phyloP scores from a whole-genome alignment of 2,329 filamentous ascomycete species.

The Pseudocercospora ulei region DNA sequence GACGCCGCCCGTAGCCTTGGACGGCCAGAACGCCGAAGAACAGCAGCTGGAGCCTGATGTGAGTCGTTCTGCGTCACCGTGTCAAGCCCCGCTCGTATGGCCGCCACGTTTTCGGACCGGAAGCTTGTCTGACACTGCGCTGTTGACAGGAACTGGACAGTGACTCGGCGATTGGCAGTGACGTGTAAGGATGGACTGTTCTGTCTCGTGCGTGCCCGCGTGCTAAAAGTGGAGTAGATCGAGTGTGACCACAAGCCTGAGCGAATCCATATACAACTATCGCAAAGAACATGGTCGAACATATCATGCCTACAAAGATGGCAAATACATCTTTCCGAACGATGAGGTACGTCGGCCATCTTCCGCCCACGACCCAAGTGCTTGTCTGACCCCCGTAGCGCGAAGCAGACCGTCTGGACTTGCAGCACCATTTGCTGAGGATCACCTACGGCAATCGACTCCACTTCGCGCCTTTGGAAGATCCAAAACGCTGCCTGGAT shows the following conservation, averaged over 20 bases:
- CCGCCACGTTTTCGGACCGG: too few relatives aligned
- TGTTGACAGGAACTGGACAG: slow-evolving; percentile 26
- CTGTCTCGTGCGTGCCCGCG: not conserved
- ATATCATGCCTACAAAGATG: slow-evolving; percentile 37
- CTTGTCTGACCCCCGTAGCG: slow-evolving; percentile 23
- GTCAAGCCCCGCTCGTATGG: too few relatives aligned
- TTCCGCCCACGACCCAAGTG: slow-evolving; percentile 16
- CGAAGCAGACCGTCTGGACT: slow-evolving; percentile 34
- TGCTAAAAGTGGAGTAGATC: slow-evolving; percentile 22
- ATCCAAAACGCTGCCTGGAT: slow-evolving; percentile 41
- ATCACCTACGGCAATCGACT: slow-evolving; percentile 42
- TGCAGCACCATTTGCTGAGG: slow-evolving; percentile 42
- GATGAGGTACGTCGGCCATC: slow-evolving; percentile 30
- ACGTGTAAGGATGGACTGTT: slow-evolving; percentile 26
- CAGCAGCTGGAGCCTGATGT: slow-evolving; percentile 35
- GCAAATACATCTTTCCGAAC: slow-evolving; percentile 38
- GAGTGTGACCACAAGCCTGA: slow-evolving; percentile 32
- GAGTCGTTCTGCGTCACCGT: slow-evolving; percentile 22
- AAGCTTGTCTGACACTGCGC: slow-evolving; percentile 19
- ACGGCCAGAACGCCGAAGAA: slow-evolving; percentile 30
- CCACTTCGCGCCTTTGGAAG: slow-evolving; percentile 39
- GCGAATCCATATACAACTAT: slow-evolving; percentile 35
- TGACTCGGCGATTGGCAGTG: slow-evolving; percentile 34
- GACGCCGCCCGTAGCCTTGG: slow-evolving; percentile 10
- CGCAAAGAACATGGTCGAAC: slow-evolving; percentile 34